Base-by-base conservation (phyloP, 345 rosid species). In the Hevea brasiliensis region DNA sequence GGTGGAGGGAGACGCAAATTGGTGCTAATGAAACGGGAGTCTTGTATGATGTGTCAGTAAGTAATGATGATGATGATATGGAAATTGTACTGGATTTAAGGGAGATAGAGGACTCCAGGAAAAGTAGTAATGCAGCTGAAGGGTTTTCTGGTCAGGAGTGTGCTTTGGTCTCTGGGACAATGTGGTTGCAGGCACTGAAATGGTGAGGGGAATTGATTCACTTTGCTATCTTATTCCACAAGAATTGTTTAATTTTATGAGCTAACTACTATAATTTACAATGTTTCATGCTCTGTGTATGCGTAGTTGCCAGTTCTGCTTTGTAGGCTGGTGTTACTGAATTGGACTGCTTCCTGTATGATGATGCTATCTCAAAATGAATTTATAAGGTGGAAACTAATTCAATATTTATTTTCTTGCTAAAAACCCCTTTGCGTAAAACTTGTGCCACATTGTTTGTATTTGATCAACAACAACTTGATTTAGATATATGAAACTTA, bases 121-220 rank as follows among this genome's bases (percentile, higher is more conserved):
- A 37, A 41, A 29, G 32, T 57, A 71, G 26, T 47, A 42, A 64
- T 48, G 51, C 17, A 17, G 59, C 45, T 24, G 71, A 64, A 64
- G 37, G 55, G 47, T 62, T 64, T 53, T 42, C 65, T 1, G 63
- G 65, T 32, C 40, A 63, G 48, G 76, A 47, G 68, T 77, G 47
- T 40, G 80, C 76, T 23, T 71, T 77, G 67, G 6, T 77, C 8
- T 41, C 80, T 29, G 72, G 64, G 17, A 47, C 67, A 65, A 65
- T 77, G 80, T 77, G 80, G 80, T n/a, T 77, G 21, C 67, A 20
- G 61, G 72, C 76, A 47, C 75, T 77, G 57, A 71, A 77, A 29
- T 66, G 75, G 80, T 76, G 42, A 65, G 80, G 2, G 21, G 7
- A 23, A 6, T 32, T 72, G 37, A 12, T 50, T 65, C 18, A 23